Evolutionary conservation across 805 yeast genomes (phyloP).

Genomic region (Starmerella bombi): DNA sequence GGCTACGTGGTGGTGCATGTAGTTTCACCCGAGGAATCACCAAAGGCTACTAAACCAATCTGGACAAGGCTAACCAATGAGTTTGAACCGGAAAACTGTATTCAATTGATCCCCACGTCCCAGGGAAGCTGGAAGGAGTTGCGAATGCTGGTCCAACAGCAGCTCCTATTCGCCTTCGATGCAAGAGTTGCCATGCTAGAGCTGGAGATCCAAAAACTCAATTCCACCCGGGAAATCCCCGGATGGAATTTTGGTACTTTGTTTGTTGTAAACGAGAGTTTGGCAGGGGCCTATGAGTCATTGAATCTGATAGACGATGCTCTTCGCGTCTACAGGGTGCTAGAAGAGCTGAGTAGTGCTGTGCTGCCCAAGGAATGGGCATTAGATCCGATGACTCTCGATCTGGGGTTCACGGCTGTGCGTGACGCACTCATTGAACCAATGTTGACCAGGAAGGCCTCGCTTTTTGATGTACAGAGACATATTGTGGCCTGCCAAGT

Average conservation of each 20-base stretch:
- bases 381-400: slow-evolving; percentile 5
- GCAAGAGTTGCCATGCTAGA: slow-evolving; percentile 34
- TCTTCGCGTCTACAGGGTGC: slow-evolving; percentile 36
- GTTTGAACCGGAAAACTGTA: slow-evolving; percentile 20
- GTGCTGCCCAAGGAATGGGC: slow-evolving; percentile 11
- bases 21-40: slow-evolving; percentile 20
- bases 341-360: slow-evolving; percentile 26
- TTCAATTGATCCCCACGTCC: slow-evolving; percentile 16
- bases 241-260: slow-evolving; percentile 37
- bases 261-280: slow-evolving; percentile 36
- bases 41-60: slow-evolving; percentile 13
- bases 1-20: slow-evolving; percentile 52
- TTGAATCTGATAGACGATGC: slow-evolving; percentile 52
- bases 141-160: slow-evolving; percentile 34
- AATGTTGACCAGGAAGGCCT: slow-evolving; percentile 28
- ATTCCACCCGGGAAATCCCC: slow-evolving; percentile 26
- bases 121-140: slow-evolving; percentile 36
- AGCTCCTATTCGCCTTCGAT: slow-evolving; percentile 42
- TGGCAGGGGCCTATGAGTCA: slow-evolving; percentile 41
- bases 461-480: slow-evolving; percentile 30
- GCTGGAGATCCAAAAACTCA: slow-evolving; percentile 30
- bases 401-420: slow-evolving; percentile 10
- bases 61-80: slow-evolving; percentile 26
- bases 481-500: slow-evolving; percentile 30
- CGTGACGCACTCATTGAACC: slow-evolving; percentile 22